These are phyloP conservation scores for Ocimum tenuiflorum DNA, from an alignment of 257 asterid species.

Conservation along the genomic window DNA sequence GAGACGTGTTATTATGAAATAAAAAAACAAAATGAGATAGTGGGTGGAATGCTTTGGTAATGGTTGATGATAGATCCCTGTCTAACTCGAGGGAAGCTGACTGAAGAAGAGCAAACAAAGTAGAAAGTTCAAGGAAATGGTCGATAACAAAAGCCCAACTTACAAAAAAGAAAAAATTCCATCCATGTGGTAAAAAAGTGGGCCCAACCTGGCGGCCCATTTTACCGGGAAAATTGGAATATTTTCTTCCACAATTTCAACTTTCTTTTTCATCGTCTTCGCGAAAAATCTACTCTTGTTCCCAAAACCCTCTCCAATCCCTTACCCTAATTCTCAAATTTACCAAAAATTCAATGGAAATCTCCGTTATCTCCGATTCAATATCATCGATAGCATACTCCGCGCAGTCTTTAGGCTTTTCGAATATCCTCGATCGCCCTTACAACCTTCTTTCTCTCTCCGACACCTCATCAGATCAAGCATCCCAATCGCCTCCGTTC, in stretches of 20 bases:
- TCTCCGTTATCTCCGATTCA: slow-evolving; percentile 48
- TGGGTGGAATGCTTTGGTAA: too few relatives aligned
- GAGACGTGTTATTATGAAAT: too few relatives aligned
- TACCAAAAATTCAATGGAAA: slow-evolving; percentile 41
- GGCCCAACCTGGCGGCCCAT: slow-evolving; percentile 8
- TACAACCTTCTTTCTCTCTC: slow-evolving; percentile 23
- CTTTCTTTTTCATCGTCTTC: slow-evolving; percentile 12
- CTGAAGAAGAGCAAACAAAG: too few relatives aligned
- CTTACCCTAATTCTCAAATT: slow-evolving; percentile 23
- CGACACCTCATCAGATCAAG: slow-evolving; percentile 44
- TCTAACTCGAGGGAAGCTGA: too few relatives aligned
- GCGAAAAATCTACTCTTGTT: slow-evolving; percentile 25
- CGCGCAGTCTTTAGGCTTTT: slow-evolving; percentile 36
- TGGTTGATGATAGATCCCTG: too few relatives aligned
- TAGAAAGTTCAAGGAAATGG: too few relatives aligned
- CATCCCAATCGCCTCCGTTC: slow-evolving; percentile 28
- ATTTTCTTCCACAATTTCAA: slow-evolving; percentile 24
- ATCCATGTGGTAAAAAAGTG: too few relatives aligned
- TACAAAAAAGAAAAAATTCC: too few relatives aligned
- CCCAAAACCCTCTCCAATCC: slow-evolving; percentile 6
- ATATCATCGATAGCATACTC: slow-evolving; percentile 40
- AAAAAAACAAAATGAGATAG: too few relatives aligned
- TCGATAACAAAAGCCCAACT: too few relatives aligned
- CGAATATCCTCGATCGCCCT: slow-evolving; percentile 42
- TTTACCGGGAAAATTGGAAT: slow-evolving; percentile 14